Conservation (phyloP, 352 stramenopile species). For the Globisporangium nagaii region DNA sequence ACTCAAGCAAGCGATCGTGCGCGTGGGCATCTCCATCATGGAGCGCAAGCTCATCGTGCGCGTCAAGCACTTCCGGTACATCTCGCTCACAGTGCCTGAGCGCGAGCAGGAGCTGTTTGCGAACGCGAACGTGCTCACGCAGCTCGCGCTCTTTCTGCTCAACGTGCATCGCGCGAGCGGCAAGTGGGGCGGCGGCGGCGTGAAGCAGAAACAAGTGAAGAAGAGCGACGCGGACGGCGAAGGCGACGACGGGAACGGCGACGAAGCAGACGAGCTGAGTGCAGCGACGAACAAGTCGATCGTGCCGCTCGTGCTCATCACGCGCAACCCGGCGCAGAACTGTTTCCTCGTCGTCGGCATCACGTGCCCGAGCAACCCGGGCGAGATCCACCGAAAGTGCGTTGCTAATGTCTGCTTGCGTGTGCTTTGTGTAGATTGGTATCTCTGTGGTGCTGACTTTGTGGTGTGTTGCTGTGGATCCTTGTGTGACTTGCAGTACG, state of each 20-base stretch:
- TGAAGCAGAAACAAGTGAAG: slow-evolving; percentile 25
- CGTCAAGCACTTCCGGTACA: slow-evolving; percentile 97
- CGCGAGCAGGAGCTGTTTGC: slow-evolving; percentile 88
- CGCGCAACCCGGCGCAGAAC: slow-evolving; percentile 83
- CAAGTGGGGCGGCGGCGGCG: slow-evolving; percentile 80
- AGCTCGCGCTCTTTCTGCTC: slow-evolving; percentile 93
- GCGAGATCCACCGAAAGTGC: slow-evolving; percentile 87
- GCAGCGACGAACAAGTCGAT: slow-evolving; percentile 42
- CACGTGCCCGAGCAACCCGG: slow-evolving; percentile 85
- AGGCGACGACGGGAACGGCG: slow-evolving; percentile 6
- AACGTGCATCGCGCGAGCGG: slow-evolving; percentile 94
- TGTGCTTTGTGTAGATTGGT: background rate
- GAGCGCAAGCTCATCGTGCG: slow-evolving; percentile 93
- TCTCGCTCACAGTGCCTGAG: slow-evolving; percentile 88
- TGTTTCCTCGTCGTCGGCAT: slow-evolving; percentile 95
- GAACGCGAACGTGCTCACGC: slow-evolving; percentile 91
- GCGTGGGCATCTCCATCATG: slow-evolving; percentile 92
- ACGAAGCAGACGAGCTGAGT: slow-evolving; percentile 18
- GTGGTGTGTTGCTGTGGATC: slow-evolving; percentile 8
- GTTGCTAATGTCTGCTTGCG: slow-evolving; percentile 13
- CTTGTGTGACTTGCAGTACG: slow-evolving; percentile 31
- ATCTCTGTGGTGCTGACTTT: slow-evolving; percentile 2
- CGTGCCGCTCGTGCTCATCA: slow-evolving; percentile 76
- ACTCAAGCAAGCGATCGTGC: slow-evolving; percentile 92
- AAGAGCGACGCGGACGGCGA: slow-evolving; percentile 23